Base-by-base conservation (phyloP, 768 basidiomycete genomes). In the Cystobasidiopsis lactophilus region DNA sequence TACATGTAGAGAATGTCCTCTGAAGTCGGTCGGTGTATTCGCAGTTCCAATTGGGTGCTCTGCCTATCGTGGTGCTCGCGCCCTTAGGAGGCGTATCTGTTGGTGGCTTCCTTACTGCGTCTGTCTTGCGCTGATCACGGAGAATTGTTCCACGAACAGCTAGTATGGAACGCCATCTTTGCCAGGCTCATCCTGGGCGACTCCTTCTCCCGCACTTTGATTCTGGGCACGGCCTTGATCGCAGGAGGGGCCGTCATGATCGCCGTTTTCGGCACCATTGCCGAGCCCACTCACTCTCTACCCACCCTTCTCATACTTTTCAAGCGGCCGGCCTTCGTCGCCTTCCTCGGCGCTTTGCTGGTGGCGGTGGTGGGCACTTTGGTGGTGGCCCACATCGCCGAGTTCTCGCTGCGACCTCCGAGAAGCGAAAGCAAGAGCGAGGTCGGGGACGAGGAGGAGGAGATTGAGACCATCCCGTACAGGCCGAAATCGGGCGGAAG, bases 161-260 rank as follows among this genome's bases (percentile, higher is more conserved):
- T 95, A 27, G 74, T 95, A 27, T 91, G 82, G 82, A 95, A 95
- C 65, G 86, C 86, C 3, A 75, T 91, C 61, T 88, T 91, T 63
- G 85, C 86, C 16, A 74, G 77, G 29, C 61, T 89, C 38, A 73
- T 91, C 38, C 74, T 91, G 13, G 84, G 82, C 11, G 85, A 93
- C 63, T 72, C 76, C 21, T 85, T 89, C 67, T 83, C 84, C 3
- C 74, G 74, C 1, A 82, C 78, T 72, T 82, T 86, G 75, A 69
- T 83, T 41, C 67, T 84, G n/a, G 86, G 62, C 0, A 91, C 86
- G 2, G 67, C 82, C 40, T 71, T 89, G 63, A 86, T 95, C 57
- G 82, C 84, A 1, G 77, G 77, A 18, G 88, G 86, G 27, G 86
- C 88, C 5, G 77, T 83, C 39, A 72, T 89, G 55, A 85, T 95